Evolutionary conservation across 805 yeast genomes (phyloP).

Genomic region (Priceomyces fermenticarens): DNA sequence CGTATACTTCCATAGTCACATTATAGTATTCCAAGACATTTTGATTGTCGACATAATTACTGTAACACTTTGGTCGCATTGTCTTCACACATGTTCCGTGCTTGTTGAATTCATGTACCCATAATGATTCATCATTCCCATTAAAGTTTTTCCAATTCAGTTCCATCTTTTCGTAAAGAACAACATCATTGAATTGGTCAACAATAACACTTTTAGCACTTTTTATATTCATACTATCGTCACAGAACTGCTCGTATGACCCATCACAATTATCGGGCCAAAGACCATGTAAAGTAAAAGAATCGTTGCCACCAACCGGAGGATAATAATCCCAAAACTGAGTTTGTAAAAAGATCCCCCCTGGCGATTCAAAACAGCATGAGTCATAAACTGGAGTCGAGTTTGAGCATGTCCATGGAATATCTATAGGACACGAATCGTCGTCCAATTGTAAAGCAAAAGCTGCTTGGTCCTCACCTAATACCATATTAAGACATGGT

Average conservation of each 20-base stretch:
- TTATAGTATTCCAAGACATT: constrained; percentile 29
- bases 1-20: constrained; percentile 28
- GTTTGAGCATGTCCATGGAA: constrained; percentile 63
- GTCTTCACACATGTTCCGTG: constrained; percentile 44
- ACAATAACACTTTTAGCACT: constrained; percentile 24
- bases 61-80: constrained; percentile 33
- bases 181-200: constrained; percentile 22
- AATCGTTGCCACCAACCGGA: constrained; percentile 29
- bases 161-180: constrained; percentile 26
- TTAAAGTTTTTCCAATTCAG: constrained; percentile 31
- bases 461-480: neutral
- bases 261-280: constrained; percentile 46
- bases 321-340: constrained; percentile 42
- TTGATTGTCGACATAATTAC: constrained; percentile 16
- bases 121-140: constrained; percentile 31
- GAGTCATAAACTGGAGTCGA: constrained; percentile 49
- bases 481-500: no score
- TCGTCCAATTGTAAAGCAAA: neutral
- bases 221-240: constrained; percentile 25
- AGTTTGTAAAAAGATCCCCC: constrained; percentile 39
- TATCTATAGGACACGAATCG: constrained; percentile 48
- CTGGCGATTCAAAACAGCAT: constrained; percentile 41
- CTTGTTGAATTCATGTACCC: constrained; percentile 44
- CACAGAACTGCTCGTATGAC: constrained; percentile 35
- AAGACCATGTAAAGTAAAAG: constrained; percentile 43